phyloP scores from a whole-genome alignment of 306 rosid species.

The Begonia masoniana region DNA sequence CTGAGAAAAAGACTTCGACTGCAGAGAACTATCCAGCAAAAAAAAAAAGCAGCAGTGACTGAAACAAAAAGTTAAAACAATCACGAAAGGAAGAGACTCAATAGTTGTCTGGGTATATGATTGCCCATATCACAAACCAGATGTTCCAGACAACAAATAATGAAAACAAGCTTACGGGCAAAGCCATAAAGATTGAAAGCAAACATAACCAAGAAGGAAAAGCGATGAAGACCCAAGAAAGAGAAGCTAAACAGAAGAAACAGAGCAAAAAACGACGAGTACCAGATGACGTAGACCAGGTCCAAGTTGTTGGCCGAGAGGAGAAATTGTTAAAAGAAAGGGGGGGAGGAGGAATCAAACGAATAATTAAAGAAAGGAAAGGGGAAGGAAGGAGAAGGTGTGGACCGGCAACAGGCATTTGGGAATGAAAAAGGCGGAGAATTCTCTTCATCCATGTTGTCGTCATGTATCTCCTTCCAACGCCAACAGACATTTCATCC shows the following conservation, averaged over 20 bases:
- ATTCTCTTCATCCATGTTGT: background rate
- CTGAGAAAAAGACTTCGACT: too few species aligned
- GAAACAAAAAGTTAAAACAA: background rate
- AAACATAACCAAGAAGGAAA: background rate
- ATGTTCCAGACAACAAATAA: background rate
- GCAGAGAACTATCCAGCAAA: background rate
- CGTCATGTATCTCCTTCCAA: background rate
- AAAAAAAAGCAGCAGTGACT: background rate
- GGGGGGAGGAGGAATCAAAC: background rate
- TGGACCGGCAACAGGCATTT: background rate
- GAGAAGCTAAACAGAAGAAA: background rate
- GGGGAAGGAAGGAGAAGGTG: background rate
- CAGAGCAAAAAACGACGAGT: background rate
- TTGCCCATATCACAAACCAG: background rate
- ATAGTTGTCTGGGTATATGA: background rate
- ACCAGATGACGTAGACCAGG: background rate
- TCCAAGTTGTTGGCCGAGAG: background rate
- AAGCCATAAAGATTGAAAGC: slow-evolving; percentile 9
- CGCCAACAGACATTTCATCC: too few species aligned
- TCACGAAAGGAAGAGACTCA: background rate
- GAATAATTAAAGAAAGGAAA: background rate
- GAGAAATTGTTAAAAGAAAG: background rate
- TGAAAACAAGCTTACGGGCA: background rate
- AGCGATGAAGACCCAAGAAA: slow-evolving; percentile 1
- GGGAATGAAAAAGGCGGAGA: background rate